phyloP scores from a whole-genome alignment of 345 rosid genomes.

The Acer campestre region DNA sequence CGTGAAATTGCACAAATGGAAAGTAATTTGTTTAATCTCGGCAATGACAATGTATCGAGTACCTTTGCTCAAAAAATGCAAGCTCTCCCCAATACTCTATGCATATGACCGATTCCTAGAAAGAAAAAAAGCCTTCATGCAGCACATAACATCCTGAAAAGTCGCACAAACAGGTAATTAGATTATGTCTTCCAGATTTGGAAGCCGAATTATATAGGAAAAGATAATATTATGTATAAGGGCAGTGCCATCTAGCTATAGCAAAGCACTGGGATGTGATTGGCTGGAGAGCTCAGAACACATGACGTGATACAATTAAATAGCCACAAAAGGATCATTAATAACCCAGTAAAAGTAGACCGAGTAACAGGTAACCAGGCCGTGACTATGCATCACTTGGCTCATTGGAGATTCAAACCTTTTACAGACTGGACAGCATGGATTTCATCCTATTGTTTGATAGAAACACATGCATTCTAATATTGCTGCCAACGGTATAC shows the following conservation, averaged over 20 bases:
- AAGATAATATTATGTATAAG: not conserved
- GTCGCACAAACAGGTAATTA: not conserved
- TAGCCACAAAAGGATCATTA: not conserved
- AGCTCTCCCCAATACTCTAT: slow-evolving; percentile 4
- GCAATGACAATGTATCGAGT: not conserved
- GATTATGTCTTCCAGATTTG: not conserved
- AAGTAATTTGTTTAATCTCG: not conserved
- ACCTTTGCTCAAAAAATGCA: slow-evolving; percentile 16
- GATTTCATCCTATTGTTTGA: not conserved
- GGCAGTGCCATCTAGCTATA: not conserved
- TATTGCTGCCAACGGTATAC: too few relatives aligned
- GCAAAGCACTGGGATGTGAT: not conserved
- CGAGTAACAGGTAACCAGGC: not conserved
- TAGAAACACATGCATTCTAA: not conserved
- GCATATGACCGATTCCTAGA: not conserved
- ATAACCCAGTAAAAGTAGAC: not conserved
- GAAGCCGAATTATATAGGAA: not conserved
- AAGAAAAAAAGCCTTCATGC: not conserved
- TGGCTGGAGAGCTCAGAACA: not conserved
- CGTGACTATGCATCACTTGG: not conserved
- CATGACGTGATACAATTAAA: not conserved
- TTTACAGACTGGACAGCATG: not conserved
- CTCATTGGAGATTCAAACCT: not conserved
- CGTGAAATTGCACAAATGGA: not conserved
- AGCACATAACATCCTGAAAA: slow-evolving; percentile 4